phyloP scores from a whole-genome alignment of 2,329 filamentous ascomycete genomes.

The Arthrinium puccinioides region DNA sequence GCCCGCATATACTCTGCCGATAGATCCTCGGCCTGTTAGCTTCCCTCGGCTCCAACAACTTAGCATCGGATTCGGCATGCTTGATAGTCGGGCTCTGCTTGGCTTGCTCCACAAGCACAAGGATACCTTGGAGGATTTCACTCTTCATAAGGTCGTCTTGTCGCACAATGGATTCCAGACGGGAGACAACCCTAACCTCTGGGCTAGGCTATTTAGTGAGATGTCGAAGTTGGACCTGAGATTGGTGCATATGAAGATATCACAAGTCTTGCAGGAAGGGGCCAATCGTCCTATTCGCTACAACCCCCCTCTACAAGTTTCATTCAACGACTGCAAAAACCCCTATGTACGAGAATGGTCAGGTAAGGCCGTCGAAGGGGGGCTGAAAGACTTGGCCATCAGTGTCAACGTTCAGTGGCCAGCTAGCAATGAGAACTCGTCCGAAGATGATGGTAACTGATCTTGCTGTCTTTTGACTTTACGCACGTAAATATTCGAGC shows the following conservation, averaged over 20 bases:
- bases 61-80: no score
- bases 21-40: neutral
- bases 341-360: conserved; percentile 9
- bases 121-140: conserved; percentile 5
- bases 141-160: conserved; percentile 2
- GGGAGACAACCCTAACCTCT: neutral
- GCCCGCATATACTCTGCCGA: neutral
- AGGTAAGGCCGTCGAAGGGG: conserved; percentile 28
- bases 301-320: neutral
- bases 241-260: conserved; percentile 24
- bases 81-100: no score
- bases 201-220: neutral
- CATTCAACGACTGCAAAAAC: neutral
- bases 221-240: conserved; percentile 9
- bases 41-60: no score
- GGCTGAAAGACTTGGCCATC: conserved; percentile 20
- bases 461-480: conserved; percentile 44
- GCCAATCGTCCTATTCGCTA: neutral
- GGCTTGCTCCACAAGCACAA: no score
- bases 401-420: conserved; percentile 8
- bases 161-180: neutral
- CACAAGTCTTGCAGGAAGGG: conserved; percentile 16
- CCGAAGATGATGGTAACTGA: conserved; percentile 24
- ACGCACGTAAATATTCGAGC: no score
- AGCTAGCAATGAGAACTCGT: conserved; percentile 8